A percentile compares a stretch with the other conserved stretches of the same genome.
phyloP scores from a whole-genome alignment of 1,284 basidiomycete species.

The Mycocalia duriaeana region DNA sequence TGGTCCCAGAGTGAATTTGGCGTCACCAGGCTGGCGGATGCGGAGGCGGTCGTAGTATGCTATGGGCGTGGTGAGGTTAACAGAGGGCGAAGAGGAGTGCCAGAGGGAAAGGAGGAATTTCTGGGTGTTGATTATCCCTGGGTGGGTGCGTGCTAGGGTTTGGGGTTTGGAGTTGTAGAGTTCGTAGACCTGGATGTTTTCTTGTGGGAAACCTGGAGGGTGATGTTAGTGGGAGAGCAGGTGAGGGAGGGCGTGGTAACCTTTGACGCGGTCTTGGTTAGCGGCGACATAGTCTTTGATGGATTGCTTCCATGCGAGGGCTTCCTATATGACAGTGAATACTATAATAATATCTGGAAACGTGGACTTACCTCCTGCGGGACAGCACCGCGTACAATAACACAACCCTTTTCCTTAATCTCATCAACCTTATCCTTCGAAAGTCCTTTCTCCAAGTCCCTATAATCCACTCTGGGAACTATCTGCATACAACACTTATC shows the following conservation, averaged over 20 bases:
- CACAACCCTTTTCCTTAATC: constrained; percentile 54
- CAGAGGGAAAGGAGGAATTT: constrained; percentile 57
- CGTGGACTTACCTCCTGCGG: constrained; percentile 36
- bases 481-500: constrained; percentile 32
- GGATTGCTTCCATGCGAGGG: constrained; percentile 54
- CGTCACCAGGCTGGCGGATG: constrained; percentile 70
- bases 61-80: constrained; percentile 56
- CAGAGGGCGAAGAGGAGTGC: constrained; percentile 39
- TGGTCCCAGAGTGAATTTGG: constrained; percentile 56
- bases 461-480: constrained; percentile 51
- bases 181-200: constrained; percentile 71
- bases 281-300: constrained; percentile 50
- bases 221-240: not conserved
- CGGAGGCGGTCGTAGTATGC: constrained; percentile 76
- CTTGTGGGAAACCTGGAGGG: constrained; percentile 52
- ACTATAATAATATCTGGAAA: constrained; percentile 3
- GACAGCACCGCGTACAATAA: constrained; percentile 60
- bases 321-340: constrained; percentile 38
- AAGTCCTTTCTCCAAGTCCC: constrained; percentile 40
- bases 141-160: constrained; percentile 52
- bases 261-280: constrained; percentile 49
- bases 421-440: constrained; percentile 33
- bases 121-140: constrained; percentile 45
- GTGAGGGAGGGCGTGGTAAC: constrained; percentile 13
- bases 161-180: constrained; percentile 66